Base-by-base conservation (phyloP, 2,329 filamentous ascomycete genomes). In the Myriangium duriaei region DNA sequence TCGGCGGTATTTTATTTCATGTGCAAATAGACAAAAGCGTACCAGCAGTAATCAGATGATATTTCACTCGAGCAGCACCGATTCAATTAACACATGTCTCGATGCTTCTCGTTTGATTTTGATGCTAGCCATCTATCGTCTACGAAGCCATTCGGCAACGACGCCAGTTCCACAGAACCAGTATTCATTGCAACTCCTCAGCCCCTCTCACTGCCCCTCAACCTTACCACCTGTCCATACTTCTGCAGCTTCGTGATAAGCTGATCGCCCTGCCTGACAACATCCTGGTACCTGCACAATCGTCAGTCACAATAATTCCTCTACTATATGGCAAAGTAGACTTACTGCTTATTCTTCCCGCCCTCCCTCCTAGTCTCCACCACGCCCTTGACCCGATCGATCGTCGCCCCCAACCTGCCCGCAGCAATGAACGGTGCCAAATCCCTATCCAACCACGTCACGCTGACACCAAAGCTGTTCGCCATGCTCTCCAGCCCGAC, bases 241-340 rank as follows among this genome's bases (percentile, higher is more conserved):
- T 98, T 98, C 67, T 98, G 91, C 50, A 98, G 69, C 72, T 98
- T 98, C 42, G 91, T 98, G 59, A 98, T 96, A 46, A 98, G 72
- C 63, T 93, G 83, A 61, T 98, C 91, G 19, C 91, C 91, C 59
- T 96, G 91, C 67, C 91, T 91, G 44, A 98, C 86, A 26, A 96
- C 86, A 52, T 98, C 91, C 52, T 87, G 82, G 64, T 98, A 98
- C 28, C 55, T 58, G 36, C 11, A 12, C 3, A 19, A 16, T 17
- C 24, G 28, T 41, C 26, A 45, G 34, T n/a, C n/a, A n/a, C 16
- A 31, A 30, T n/a, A 21, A 12, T 21, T 11, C 5, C n/a, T 11
- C 18, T 11, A 15, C 5, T 21, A 4, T 2, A 11, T 16, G 11
- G 18, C 5, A 38, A 10, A n/a, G n/a, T 13, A 17, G 6, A 54